phyloP scores from a whole-genome alignment of 2,329 filamentous ascomycete species.

The Gaeumannomyces sp. region DNA sequence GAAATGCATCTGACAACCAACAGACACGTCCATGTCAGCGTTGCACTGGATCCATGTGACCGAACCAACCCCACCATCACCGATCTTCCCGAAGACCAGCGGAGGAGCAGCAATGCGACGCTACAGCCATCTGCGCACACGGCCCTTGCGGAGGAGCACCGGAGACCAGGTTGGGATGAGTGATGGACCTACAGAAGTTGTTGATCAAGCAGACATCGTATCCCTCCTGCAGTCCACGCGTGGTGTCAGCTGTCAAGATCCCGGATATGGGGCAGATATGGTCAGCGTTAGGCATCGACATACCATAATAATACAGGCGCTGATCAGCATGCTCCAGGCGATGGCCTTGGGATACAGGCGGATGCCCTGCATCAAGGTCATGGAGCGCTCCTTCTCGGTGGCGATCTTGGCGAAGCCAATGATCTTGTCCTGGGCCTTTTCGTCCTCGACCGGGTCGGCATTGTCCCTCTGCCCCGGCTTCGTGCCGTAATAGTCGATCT shows the following conservation, averaged over 20 bases:
- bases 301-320: constrained; percentile 79
- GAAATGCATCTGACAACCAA: constrained; percentile 18
- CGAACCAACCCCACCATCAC: background rate
- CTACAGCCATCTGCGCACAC: background rate
- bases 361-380: constrained; percentile 71
- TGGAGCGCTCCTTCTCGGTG: constrained; percentile 57
- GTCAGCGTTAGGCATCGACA: background rate
- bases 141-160: too few species aligned
- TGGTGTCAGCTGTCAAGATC: background rate
- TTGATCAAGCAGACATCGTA: constrained; percentile 78
- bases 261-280: background rate
- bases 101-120: background rate
- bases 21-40: background rate
- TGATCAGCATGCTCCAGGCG: constrained; percentile 76
- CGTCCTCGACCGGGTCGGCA: constrained; percentile 9
- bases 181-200: constrained; percentile 57
- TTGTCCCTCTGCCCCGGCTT: constrained; percentile 5
- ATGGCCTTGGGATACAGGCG: constrained; percentile 83
- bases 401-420: constrained; percentile 43
- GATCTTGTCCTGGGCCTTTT: constrained; percentile 27
- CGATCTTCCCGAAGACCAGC: too few species aligned
- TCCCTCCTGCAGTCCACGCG: constrained; percentile 50
- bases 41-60: background rate
- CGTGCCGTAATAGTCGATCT: constrained; percentile 15
- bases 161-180: background rate